Conservation (phyloP, 768 basidiomycete genomes). For the Ramaria rubella region DNA sequence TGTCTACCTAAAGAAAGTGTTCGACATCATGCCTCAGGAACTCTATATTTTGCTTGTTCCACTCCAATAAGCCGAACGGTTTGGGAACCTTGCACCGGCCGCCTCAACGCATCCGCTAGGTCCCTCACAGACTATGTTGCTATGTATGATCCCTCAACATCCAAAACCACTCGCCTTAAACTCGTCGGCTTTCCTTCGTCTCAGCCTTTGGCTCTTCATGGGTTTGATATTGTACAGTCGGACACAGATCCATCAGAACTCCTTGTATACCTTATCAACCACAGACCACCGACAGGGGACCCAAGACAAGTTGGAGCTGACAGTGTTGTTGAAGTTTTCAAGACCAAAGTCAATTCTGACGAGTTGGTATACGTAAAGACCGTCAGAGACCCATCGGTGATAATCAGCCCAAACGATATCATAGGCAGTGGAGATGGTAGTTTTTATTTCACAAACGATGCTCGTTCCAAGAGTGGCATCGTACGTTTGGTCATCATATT, state of each 20-base stretch:
- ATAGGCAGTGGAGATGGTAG: conserved; percentile 60
- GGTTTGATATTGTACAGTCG: conserved; percentile 63
- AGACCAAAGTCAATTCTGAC: conserved; percentile 38
- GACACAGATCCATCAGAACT: conserved; percentile 40
- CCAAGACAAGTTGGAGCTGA: conserved; percentile 53
- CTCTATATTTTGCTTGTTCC: conserved; percentile 61
- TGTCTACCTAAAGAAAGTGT: conserved; percentile 40
- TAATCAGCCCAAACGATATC: conserved; percentile 66
- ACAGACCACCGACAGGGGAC: conserved; percentile 44
- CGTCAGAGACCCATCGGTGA: conserved; percentile 40
- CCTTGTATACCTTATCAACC: conserved; percentile 67
- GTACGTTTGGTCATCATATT: conserved; percentile 37
- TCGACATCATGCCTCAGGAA: conserved; percentile 49
- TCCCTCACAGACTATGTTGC: conserved; percentile 51
- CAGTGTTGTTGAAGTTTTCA: conserved; percentile 66
- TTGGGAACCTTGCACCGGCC: conserved; percentile 45
- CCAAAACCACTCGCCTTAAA: conserved; percentile 39
- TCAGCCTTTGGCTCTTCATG: conserved; percentile 45
- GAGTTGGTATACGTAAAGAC: conserved; percentile 51
- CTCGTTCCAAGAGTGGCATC: conserved; percentile 44
- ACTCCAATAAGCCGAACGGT: conserved; percentile 37
- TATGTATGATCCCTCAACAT: conserved; percentile 46
- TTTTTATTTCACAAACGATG: conserved; percentile 68
- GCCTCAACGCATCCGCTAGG: conserved; percentile 27
- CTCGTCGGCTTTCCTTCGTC: conserved; percentile 31